Percentiles rank a stretch among this genome's conserved stretches.
These are phyloP conservation scores for Magnaporthiopsis incrustans DNA, from an alignment of 2,329 filamentous ascomycete species.

Conservation along the genomic window DNA sequence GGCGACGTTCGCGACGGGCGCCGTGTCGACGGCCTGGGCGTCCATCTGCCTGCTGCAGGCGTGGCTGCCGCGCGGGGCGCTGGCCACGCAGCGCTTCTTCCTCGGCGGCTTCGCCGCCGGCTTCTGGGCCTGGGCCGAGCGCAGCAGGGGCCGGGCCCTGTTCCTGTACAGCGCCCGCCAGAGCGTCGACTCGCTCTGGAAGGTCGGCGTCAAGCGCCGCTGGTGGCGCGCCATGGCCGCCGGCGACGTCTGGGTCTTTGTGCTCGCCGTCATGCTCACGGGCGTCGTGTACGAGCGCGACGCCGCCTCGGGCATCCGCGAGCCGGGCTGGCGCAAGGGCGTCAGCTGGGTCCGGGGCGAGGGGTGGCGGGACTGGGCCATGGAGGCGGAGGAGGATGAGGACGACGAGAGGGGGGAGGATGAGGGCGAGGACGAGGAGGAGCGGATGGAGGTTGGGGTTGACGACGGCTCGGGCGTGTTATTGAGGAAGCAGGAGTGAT, in stretches of 20 bases:
- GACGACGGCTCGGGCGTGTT: not conserved
- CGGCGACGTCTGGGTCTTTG: slow-evolving; percentile 79
- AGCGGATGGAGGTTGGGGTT: slow-evolving; percentile 9
- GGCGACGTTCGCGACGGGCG: slow-evolving; percentile 69
- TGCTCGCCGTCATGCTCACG: slow-evolving; percentile 67
- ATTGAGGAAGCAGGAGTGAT: slow-evolving; percentile 2
- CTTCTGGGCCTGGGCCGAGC: slow-evolving; percentile 73
- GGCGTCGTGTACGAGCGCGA: slow-evolving; percentile 70
- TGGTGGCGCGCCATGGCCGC: slow-evolving; percentile 80
- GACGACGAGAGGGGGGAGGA: slow-evolving; percentile 34
- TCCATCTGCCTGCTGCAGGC: slow-evolving; percentile 83
- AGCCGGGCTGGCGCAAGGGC: slow-evolving; percentile 60
- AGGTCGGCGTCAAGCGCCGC: slow-evolving; percentile 82
- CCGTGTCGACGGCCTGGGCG: slow-evolving; percentile 83
- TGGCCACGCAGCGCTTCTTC: slow-evolving; percentile 84
- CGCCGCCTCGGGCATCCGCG: slow-evolving; percentile 54
- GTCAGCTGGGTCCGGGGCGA: slow-evolving; percentile 69
- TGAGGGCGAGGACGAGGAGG: slow-evolving; percentile 25
- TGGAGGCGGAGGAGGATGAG: slow-evolving; percentile 43
- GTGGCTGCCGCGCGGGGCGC: slow-evolving; percentile 62
- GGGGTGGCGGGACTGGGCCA: slow-evolving; percentile 62
- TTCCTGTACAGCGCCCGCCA: slow-evolving; percentile 73
- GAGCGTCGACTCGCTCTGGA: slow-evolving; percentile 82
- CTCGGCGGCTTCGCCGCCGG: slow-evolving; percentile 80
- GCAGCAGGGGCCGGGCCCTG: slow-evolving; percentile 53